Percentiles rank a stretch among this genome's conserved stretches.
Conservation (phyloP, 306 rosid species). For the Begonia peltatifolia region DNA sequence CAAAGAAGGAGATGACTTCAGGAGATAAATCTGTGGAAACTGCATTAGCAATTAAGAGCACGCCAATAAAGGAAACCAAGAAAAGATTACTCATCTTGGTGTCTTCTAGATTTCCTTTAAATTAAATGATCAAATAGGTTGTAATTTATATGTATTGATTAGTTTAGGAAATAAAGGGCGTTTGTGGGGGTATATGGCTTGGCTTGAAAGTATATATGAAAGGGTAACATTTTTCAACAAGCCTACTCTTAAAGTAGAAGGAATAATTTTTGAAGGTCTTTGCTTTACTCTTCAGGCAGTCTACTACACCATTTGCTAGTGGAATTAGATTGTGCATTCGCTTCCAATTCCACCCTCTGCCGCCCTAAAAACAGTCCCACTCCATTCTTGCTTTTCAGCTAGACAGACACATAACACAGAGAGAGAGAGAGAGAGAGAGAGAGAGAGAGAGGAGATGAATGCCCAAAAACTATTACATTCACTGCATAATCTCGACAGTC, state of each 20-base stretch:
- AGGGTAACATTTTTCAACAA: conserved; percentile 58
- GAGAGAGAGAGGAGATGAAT: no score
- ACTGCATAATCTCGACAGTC: no score
- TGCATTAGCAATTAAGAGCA: conserved; percentile 44
- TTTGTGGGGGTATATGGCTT: conserved; percentile 67
- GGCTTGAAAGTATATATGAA: conserved; percentile 83
- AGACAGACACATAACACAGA: no score
- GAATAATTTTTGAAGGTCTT: conserved; percentile 34
- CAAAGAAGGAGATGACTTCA: conserved; percentile 31
- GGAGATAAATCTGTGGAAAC: conserved; percentile 33
- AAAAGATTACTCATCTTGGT: conserved; percentile 47
- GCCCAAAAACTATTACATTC: no score
- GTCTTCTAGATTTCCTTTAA: conserved; percentile 3
- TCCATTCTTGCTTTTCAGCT: no score
- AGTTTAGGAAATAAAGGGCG: conserved; percentile 46
- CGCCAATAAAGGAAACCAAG: conserved; percentile 27
- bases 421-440: no score
- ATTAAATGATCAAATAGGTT: conserved; percentile 34
- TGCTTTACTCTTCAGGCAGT: conserved; percentile 82
- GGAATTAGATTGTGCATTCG: no score
- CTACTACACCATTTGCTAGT: no score
- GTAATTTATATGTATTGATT: conserved; percentile 57
- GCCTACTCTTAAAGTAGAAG: conserved; percentile 93
- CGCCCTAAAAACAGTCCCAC: no score
- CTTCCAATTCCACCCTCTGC: no score